A percentile compares a stretch with the other conserved stretches of the same genome.
Conservation (phyloP, 1,284 basidiomycete species). For the Trichosporon sp. region DNA sequence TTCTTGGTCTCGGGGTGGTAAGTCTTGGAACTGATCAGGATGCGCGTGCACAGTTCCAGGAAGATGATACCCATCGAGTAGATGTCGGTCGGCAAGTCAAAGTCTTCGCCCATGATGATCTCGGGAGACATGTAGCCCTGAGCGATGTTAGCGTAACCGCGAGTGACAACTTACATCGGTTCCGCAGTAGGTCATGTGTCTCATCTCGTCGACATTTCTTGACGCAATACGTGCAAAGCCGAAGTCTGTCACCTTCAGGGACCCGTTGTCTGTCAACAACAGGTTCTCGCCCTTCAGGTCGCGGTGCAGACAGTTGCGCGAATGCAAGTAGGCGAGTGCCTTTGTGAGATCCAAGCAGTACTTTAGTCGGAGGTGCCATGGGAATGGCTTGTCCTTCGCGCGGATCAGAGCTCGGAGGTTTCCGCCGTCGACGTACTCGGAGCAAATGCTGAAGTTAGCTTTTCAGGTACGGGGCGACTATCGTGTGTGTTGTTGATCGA, state of each 20-base stretch:
- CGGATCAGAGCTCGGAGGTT: constrained; percentile 88
- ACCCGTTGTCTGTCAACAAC: constrained; percentile 87
- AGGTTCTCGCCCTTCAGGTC: constrained; percentile 97
- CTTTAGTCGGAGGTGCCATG: constrained; percentile 86
- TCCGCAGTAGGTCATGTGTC: constrained; percentile 91
- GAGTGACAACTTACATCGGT: constrained; percentile 72
- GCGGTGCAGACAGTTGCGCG: constrained; percentile 66
- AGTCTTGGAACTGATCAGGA: constrained; percentile 71
- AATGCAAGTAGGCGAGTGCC: constrained; percentile 95
- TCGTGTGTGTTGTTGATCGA: constrained; percentile 14
- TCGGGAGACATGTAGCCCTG: constrained; percentile 68
- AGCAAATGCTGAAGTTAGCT: constrained; percentile 64
- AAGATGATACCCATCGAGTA: constrained; percentile 94
- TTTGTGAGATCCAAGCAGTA: constrained; percentile 93
- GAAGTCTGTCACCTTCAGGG: constrained; percentile 96
- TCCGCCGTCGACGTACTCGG: constrained; percentile 72
- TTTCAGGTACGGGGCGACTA: not conserved
- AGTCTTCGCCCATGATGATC: constrained; percentile 86
- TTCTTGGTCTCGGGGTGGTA: constrained; percentile 70
- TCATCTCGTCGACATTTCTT: constrained; percentile 84
- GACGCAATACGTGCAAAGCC: constrained; percentile 82
- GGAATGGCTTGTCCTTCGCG: constrained; percentile 66
- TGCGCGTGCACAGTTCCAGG: constrained; percentile 84
- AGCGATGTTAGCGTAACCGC: not conserved
- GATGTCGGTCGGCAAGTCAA: constrained; percentile 89